Base-by-base conservation (phyloP, 2,329 filamentous ascomycete species). In the Alternaria dauci region DNA sequence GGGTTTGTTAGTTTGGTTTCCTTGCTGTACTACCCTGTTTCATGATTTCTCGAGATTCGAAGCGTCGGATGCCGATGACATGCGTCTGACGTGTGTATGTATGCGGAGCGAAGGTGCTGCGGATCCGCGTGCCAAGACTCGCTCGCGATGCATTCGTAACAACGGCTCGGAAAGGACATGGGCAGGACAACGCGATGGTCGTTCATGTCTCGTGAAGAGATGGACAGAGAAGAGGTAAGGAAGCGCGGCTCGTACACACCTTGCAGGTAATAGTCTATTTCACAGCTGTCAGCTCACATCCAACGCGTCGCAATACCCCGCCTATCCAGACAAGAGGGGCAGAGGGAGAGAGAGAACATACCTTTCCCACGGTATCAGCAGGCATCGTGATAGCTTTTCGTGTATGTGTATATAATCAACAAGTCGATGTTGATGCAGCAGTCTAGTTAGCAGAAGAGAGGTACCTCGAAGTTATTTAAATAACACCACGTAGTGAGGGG, bases 211-310 rank as follows among this genome's bases (percentile, higher is more conserved):
- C 28, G 28, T 1, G 28, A 5, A 30, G 9, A 30, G 9, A 11
- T 30, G 2, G 20, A 23, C 20, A 23, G 20, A 23, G 20, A 23
- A 23, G 20, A 23, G 20, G 20, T 23, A 23, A 30, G 11, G 28
- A 43, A 51, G 87, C 62, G 87, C 93, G 89, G 63, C 7, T 91
- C 20, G 20, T 50, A 93, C 57, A 92, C 96, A 86, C 85, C 82
- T 95, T 94, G 88, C 94, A 97, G 75, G 90, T 96, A 79, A 97
- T 97, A 74, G 92, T 93, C 93, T 97, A 73, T 12, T 18, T 8
- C 9, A 23, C 18, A 28, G 57, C 47, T 25, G 59, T 68, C 47
- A 68, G 66, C 44, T 48, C 16, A 30, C 23, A 8, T 44, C 50
- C 42, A 39, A 47, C 41, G 43, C 48, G 38, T 39, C 43, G 39